Percentiles rank a stretch among this genome's conserved stretches.
Conservation (phyloP, 2,329 filamentous ascomycete genomes). For the Cyclaneusma minus region DNA sequence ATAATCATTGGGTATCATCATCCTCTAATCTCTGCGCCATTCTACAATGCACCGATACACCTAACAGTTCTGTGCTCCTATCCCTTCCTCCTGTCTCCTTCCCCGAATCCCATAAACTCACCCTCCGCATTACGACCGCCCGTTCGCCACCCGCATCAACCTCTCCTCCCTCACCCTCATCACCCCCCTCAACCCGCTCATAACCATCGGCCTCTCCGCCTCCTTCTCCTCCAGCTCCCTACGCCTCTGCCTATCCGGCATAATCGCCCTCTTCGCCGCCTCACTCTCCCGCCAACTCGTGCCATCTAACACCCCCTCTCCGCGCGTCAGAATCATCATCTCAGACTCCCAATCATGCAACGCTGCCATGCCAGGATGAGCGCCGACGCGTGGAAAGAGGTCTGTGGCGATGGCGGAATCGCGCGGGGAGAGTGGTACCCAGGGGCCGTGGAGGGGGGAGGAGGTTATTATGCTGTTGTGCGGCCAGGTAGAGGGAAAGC, state of each 20-base stretch:
- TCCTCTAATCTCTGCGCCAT: too few relatives aligned
- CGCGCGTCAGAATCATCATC: too few relatives aligned
- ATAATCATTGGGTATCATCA: too few relatives aligned
- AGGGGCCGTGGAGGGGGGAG: conserved; percentile 14
- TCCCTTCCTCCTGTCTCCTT: too few relatives aligned
- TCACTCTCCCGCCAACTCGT: conserved; percentile 1
- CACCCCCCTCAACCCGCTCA: too few relatives aligned
- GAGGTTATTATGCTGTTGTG: conserved; percentile 9
- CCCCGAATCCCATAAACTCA: too few relatives aligned
- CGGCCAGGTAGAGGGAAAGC: conserved; percentile 8
- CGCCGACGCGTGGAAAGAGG: conserved; percentile 7
- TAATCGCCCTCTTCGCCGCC: conserved; percentile 2
- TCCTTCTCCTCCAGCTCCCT: conserved; percentile 3
- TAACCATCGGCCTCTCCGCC: too few relatives aligned
- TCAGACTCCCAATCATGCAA: conserved; percentile 18
- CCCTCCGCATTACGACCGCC: too few relatives aligned
- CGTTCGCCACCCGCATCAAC: too few relatives aligned
- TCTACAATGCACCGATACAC: too few relatives aligned
- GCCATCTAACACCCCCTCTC: conserved; percentile 1
- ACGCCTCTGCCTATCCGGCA: conserved; percentile 5
- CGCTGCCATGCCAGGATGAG: conserved; percentile 8
- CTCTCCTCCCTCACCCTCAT: too few relatives aligned
- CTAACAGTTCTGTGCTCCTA: too few relatives aligned
- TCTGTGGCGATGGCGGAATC: conserved; percentile 10
- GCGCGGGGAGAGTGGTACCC: conserved; percentile 7